A percentile compares a stretch with the other conserved stretches of the same genome.
These are phyloP conservation scores for Cenchrus purpureus DNA, from an alignment of 176 grass and related monocot genomes.

Conservation along the genomic window DNA sequence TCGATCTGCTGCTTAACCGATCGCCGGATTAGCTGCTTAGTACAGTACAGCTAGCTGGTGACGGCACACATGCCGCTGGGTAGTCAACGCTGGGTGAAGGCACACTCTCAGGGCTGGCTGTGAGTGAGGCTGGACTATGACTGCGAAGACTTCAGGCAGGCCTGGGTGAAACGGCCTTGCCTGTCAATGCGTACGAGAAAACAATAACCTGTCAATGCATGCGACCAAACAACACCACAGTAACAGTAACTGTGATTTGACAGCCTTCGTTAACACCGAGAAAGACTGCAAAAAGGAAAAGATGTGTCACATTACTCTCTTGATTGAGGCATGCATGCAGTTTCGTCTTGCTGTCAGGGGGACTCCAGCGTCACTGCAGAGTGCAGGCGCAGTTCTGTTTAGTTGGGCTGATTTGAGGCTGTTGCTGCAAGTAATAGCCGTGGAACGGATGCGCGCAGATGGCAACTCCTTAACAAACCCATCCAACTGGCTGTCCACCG, in stretches of 20 bases:
- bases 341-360: background rate
- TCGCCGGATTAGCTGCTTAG: background rate
- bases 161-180: background rate
- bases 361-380: background rate
- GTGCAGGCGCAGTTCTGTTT: background rate
- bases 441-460: slow-evolving; percentile 24
- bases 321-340: background rate
- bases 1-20: background rate
- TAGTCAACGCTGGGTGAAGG: background rate
- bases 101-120: background rate
- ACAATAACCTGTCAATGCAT: background rate
- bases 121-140: slow-evolving; percentile 1
- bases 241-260: background rate
- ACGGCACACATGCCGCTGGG: background rate
- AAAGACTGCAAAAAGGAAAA: background rate
- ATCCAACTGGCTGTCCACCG: background rate
- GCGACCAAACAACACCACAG: background rate
- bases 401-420: background rate
- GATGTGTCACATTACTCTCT: no score
- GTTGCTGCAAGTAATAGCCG: slow-evolving; percentile 5
- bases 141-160: background rate
- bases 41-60: no score
- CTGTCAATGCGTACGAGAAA: background rate
- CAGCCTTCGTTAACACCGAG: background rate
- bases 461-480: slow-evolving; percentile 27